Percentiles rank a stretch among this genome's conserved stretches.
Evolutionary conservation across 2,329 filamentous ascomycete genomes (phyloP).

Genomic region (Nannizziopsis arthrosporioides): DNA sequence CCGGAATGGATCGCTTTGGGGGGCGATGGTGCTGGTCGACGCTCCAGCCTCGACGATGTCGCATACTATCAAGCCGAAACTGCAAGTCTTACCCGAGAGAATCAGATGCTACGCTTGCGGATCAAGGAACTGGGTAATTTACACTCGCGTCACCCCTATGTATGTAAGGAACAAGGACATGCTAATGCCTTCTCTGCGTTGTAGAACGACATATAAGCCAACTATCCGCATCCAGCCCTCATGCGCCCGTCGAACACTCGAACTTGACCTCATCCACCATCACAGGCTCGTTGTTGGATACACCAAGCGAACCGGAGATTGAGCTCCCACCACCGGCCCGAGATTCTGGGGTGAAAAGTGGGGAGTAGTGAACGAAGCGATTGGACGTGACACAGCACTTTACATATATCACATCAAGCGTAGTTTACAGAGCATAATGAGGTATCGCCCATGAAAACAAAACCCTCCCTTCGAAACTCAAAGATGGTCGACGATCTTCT

Average conservation of each 20-base stretch:
- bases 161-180: not conserved
- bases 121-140: slow-evolving; percentile 38
- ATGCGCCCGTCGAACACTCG: slow-evolving; percentile 15
- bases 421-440: too few relatives aligned
- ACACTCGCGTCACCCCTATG: not conserved
- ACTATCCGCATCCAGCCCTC: slow-evolving; percentile 17
- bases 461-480: too few relatives aligned
- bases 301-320: slow-evolving; percentile 1
- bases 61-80: slow-evolving; percentile 40
- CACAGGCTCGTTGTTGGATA: slow-evolving; percentile 12
- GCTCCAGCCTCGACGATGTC: slow-evolving; percentile 36
- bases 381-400: too few relatives aligned
- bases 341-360: slow-evolving; percentile 3
- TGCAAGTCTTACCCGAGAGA: slow-evolving; percentile 36
- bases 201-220: slow-evolving; percentile 26
- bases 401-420: too few relatives aligned
- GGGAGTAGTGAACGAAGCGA: slow-evolving; percentile 5
- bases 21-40: slow-evolving; percentile 21
- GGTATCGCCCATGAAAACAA: too few relatives aligned
- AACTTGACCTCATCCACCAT: slow-evolving; percentile 16
- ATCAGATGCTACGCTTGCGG: slow-evolving; percentile 37
- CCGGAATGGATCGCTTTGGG: slow-evolving; percentile 18
- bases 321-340: not conserved
- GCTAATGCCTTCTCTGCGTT: not conserved
- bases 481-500: too few relatives aligned